Conservation (phyloP, 2,329 filamentous ascomycete species). For the Microdochium bolleyi region DNA sequence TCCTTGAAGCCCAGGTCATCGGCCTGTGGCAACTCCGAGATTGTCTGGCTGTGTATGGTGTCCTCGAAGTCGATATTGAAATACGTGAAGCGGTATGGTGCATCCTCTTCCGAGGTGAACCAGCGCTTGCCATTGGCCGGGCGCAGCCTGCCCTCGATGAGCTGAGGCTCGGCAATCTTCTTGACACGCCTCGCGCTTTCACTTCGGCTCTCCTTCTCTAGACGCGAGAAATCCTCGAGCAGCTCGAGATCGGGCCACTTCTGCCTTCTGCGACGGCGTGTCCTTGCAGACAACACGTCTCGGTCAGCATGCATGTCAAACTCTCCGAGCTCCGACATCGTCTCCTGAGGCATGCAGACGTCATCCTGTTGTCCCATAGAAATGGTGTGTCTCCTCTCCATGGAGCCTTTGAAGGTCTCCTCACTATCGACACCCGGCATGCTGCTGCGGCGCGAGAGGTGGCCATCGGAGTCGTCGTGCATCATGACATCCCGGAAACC, state of each 20-base stretch:
- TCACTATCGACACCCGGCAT: constrained; percentile 13
- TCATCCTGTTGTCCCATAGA: constrained; percentile 68
- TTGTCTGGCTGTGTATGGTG: constrained; percentile 92
- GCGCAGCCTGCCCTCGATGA: constrained; percentile 82
- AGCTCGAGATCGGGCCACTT: constrained; percentile 82
- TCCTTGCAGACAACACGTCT: neutral
- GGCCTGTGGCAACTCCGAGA: constrained; percentile 84
- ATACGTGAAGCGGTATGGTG: constrained; percentile 92
- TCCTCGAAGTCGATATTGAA: constrained; percentile 97
- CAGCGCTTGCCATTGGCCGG: constrained; percentile 66
- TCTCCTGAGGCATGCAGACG: constrained; percentile 82
- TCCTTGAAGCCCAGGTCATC: constrained; percentile 71
- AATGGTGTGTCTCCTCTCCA: constrained; percentile 48
- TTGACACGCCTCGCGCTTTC: constrained; percentile 72
- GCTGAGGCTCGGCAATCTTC: constrained; percentile 86
- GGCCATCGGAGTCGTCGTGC: constrained; percentile 50
- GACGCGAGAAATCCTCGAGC: constrained; percentile 80
- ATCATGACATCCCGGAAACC: constrained; percentile 65
- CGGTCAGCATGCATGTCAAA: neutral
- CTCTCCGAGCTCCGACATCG: constrained; percentile 71
- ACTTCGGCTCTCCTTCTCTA: constrained; percentile 82
- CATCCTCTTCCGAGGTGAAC: constrained; percentile 83
- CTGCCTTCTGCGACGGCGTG: constrained; percentile 47
- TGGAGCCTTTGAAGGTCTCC: constrained; percentile 15
- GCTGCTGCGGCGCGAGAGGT: constrained; percentile 10